Percentiles rank a stretch among this genome's conserved stretches.
phyloP scores from a whole-genome alignment of 2,329 filamentous ascomycete species.

The Verticillium alfalfae region DNA sequence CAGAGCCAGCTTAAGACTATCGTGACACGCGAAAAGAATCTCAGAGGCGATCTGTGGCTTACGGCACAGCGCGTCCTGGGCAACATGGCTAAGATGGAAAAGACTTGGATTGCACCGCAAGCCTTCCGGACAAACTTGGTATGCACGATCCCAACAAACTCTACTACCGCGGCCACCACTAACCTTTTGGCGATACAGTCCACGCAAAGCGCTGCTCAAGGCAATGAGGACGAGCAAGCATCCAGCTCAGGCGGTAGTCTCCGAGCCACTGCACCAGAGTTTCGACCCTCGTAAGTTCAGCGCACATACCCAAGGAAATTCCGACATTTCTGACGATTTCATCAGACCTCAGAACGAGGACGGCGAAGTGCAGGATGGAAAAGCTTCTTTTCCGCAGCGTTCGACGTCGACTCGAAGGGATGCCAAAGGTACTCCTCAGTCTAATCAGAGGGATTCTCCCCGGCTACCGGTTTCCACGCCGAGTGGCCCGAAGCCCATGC shows the following conservation, averaged over 20 bases:
- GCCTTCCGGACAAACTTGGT: constrained; percentile 64
- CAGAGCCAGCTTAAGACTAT: constrained; percentile 61
- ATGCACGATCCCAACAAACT: constrained; percentile 16
- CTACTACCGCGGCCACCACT: constrained; percentile 14
- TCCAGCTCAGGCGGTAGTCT: constrained; percentile 32
- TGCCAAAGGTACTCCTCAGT: neutral
- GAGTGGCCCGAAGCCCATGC: neutral
- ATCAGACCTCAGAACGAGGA: constrained; percentile 54
- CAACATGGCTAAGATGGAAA: constrained; percentile 60
- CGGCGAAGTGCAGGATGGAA: constrained; percentile 62
- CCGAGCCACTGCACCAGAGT: constrained; percentile 57
- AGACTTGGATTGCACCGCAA: constrained; percentile 69
- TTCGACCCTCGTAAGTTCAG: constrained; percentile 48
- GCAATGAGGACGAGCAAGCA: constrained; percentile 28
- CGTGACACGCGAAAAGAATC: constrained; percentile 51
- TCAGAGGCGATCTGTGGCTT: constrained; percentile 68
- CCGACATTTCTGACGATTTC: neutral
- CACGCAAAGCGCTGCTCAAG: constrained; percentile 25
- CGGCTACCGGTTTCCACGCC: neutral
- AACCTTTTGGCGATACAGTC: constrained; percentile 34
- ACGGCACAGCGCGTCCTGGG: constrained; percentile 67
- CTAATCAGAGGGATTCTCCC: neutral
- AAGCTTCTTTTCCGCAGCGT: neutral
- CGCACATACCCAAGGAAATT: constrained; percentile 7
- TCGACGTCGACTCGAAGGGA: neutral